Conservation (phyloP, 495 filamentous ascomycete species). For the Aspergillus indologenus region DNA sequence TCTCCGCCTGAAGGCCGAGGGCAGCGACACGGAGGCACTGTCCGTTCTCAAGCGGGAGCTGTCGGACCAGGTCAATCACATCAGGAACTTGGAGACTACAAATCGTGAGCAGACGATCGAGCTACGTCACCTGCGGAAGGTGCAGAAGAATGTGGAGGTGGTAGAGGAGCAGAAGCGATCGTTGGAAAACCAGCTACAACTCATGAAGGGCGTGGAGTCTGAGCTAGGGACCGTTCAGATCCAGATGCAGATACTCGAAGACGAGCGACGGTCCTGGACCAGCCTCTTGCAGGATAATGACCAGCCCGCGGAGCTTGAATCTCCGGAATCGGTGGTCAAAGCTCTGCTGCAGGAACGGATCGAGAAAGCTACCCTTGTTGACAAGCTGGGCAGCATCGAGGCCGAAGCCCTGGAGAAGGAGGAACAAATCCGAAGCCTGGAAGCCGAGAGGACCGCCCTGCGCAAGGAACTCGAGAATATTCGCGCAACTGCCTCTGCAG, state of each 20-base stretch:
- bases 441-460: constrained; percentile 61
- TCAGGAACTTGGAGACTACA: constrained; percentile 73
- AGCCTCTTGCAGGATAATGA: constrained; percentile 74
- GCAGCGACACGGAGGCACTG: constrained; percentile 79
- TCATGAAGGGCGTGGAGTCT: constrained; percentile 68
- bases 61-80: constrained; percentile 83
- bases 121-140: constrained; percentile 71
- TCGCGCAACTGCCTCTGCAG: constrained; percentile 36
- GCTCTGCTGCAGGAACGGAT: constrained; percentile 79
- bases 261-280: constrained; percentile 82
- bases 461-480: constrained; percentile 67
- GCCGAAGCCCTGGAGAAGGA: constrained; percentile 81
- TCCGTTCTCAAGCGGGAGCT: constrained; percentile 81
- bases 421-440: constrained; percentile 65
- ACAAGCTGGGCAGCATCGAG: constrained; percentile 71
- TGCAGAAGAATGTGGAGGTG: constrained; percentile 83
- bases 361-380: constrained; percentile 70
- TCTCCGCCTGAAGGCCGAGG: constrained; percentile 74
- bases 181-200: constrained; percentile 71
- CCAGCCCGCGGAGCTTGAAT: constrained; percentile 68
- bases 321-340: constrained; percentile 82
- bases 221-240: constrained; percentile 75
- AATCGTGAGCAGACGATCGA: constrained; percentile 80
- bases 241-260: constrained; percentile 82
- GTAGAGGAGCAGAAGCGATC: constrained; percentile 92